Base-by-base conservation (phyloP, 1,284 basidiomycete genomes). In the Meira miltonrushii region DNA sequence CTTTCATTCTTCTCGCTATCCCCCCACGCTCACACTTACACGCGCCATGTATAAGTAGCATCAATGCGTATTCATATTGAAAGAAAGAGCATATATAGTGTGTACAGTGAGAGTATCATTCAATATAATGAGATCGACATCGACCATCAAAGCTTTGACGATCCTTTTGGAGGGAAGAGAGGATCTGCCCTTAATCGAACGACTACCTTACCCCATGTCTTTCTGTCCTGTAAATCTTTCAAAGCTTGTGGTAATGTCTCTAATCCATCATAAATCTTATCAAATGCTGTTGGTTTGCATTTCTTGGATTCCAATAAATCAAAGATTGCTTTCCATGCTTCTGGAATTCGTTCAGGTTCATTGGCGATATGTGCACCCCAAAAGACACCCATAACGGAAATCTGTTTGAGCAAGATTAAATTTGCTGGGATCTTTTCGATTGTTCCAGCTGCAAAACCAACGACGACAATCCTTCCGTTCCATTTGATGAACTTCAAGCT, bases 131-230 rank as follows among this genome's bases (percentile, higher is more conserved):
- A n/a, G n/a, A n/a, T n/a, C n/a, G n/a, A n/a, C 23, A 17, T 44
- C 17, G 39, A 23, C 38, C 23, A 13, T 61, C 38, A 69, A 19
- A 69, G 60, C 61, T 67, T 69, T 55, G 58, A 52, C 62, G 65
- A 67, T 37, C 67, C 65, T 59, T 63, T 69, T 17, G 67, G 65
- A 4, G 67, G 67, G 47, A 54, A 57, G 38, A 61, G 54, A 8
- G 67, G 67, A 44, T 71, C 69, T 33, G 62, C 63, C 9, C 65
- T 51, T 39, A 97, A 79, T 40, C 82, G 82, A 1, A 91, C 84
- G 19, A 94, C 82, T 0, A 84, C 89, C 79, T 97, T 97, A 0
- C 93, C 94, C 89, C 90, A 97, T 1, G 92, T 94, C 80, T 90
- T 86, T 60, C 94, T 82, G 55, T 83, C 82, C 71, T 91, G 82